Evolutionary conservation across 805 yeast genomes (phyloP), one percentile per base, ranked within the genome.

Genomic region (Kodamaea laetipori): DNA sequence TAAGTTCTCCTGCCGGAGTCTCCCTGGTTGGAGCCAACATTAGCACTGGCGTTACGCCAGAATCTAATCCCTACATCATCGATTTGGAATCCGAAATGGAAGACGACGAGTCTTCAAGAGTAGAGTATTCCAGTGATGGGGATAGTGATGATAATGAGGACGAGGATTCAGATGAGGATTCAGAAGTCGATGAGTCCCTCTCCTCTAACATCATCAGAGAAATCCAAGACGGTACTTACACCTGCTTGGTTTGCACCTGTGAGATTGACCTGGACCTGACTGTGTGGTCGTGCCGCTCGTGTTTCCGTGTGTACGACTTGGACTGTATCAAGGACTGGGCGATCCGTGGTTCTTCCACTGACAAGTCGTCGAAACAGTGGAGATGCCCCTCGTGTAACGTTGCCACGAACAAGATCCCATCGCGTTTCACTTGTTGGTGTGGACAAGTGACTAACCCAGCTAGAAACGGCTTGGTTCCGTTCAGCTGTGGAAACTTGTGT

Each of bases 261-360:
- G 92, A 88, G 50, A 75, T 92, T 47, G 87, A 82, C 40, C 71
- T 78, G 3, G 64, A 70, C 9, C 81, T 90, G 16, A 66, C 73
- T 36, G 72, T 90, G 42, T 94, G 96, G 94, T 76, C 89, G 5
- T 92, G 99, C 60, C 61, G 65, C 6, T 68, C 73, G 19, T 92
- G 99, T 60, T 84, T 67, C 57, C 71, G 97, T 46, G 95, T 86
- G 1, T 92, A 88, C 58, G 97, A 92, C 59, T 69, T 89, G 35
- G 82, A 80, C 10, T 92, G 99, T 67, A 84, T 90, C 35, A 67
- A 77, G 39, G 88, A 84, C 51, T 94, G 99, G 99, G 92, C 96
- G 2, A 61, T 68, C 17, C 73, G 86, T 48, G 90, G 90, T 4
- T 78, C 86, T 2, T 77, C 86, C 5, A 82, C 86, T 1, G 79